These are phyloP conservation scores for Kernera saxatilis DNA, from an alignment of 345 rosid genomes.

Conservation along the genomic window DNA sequence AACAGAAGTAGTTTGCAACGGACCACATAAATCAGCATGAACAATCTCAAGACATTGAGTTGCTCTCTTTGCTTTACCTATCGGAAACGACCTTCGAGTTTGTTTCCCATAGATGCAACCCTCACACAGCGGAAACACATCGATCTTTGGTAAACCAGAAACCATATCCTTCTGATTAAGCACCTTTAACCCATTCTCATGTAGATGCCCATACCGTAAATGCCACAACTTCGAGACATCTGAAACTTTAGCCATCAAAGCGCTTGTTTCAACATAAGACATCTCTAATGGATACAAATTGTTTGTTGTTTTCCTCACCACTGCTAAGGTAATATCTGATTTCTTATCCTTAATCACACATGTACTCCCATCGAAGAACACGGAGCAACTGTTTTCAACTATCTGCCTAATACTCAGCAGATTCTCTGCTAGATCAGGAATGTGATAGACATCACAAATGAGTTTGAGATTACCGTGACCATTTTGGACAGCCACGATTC, in stretches of 20 bases:
- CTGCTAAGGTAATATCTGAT: background rate
- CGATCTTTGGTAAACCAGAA: background rate
- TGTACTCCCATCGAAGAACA: background rate
- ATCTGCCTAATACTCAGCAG: background rate
- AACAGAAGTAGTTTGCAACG: background rate
- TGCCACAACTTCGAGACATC: background rate
- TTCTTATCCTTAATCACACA: background rate
- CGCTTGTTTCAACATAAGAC: background rate
- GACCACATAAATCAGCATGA: background rate
- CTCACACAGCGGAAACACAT: background rate
- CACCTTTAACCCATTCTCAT: background rate
- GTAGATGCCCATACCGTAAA: background rate
- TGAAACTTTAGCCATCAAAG: background rate
- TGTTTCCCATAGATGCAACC: background rate
- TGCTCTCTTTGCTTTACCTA: too few species aligned
- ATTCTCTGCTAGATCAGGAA: background rate
- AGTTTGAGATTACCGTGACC: background rate
- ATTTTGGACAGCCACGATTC: background rate
- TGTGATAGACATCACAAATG: background rate
- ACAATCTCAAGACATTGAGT: too few species aligned
- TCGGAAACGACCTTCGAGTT: background rate
- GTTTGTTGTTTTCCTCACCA: background rate
- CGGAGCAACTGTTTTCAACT: background rate
- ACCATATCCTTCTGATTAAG: background rate
- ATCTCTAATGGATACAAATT: background rate